A percentile compares a stretch with the other conserved stretches of the same genome.
phyloP scores from a whole-genome alignment of 257 asterid species.

The Jacaranda copaia region DNA sequence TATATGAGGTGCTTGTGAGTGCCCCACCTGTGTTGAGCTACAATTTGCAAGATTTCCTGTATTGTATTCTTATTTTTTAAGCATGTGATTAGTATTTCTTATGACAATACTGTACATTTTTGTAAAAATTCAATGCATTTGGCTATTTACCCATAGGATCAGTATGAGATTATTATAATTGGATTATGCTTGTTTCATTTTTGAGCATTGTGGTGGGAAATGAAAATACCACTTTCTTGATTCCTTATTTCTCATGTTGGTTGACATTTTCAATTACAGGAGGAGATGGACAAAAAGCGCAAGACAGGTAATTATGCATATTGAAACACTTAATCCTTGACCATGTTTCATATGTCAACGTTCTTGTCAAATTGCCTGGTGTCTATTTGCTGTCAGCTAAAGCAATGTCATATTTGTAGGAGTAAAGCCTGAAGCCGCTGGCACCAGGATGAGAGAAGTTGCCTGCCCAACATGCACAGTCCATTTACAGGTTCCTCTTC shows the following conservation, averaged over 20 bases:
- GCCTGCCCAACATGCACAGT: conserved; percentile 94
- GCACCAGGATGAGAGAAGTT: conserved; percentile 75
- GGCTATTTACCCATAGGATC: neutral
- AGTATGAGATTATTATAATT: neutral
- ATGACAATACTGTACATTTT: neutral
- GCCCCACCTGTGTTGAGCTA: conserved; percentile 8
- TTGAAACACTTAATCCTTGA: neutral
- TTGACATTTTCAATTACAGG: conserved; percentile 53
- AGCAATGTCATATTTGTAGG: conserved; percentile 45
- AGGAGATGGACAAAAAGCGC: conserved; percentile 89
- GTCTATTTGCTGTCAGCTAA: conserved; percentile 26
- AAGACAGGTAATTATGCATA: conserved; percentile 51
- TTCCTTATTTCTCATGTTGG: conserved; percentile 21
- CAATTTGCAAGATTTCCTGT: conserved; percentile 3
- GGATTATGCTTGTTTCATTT: neutral
- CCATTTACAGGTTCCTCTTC: conserved; percentile 71
- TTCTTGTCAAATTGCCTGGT: neutral
- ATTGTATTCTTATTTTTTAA: conserved; percentile 2
- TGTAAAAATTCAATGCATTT: neutral
- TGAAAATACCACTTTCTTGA: neutral
- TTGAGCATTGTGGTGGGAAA: neutral
- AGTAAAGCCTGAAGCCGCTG: conserved; percentile 47
- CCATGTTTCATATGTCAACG: conserved; percentile 9
- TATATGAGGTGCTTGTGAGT: neutral
- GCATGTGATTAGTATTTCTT: neutral